These are phyloP conservation scores for Fagopyrum homotropicum DNA, from an alignment of 148 eudicot species.

Conservation along the genomic window DNA sequence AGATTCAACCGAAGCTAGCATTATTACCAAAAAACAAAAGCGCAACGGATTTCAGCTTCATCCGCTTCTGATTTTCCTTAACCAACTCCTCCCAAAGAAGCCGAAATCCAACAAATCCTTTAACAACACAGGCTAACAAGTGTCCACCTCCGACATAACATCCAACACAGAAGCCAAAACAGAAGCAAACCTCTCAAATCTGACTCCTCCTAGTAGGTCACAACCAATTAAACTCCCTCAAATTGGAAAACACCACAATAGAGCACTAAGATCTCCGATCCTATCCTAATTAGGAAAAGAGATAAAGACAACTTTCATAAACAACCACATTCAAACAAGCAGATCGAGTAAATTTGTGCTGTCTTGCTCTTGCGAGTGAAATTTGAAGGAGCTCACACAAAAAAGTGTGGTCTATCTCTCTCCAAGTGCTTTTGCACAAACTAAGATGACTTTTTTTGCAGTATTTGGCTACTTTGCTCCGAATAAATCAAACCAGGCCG, in stretches of 20 bases:
- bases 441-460: background rate
- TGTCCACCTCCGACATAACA: background rate
- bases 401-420: background rate
- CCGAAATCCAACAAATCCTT: background rate
- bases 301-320: background rate
- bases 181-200: conserved; percentile 2
- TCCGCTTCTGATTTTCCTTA: conserved; percentile 25
- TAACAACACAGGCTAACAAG: background rate
- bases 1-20: conserved; percentile 38
- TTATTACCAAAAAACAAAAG: conserved; percentile 27
- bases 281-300: background rate
- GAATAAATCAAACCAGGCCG: conserved; percentile 1
- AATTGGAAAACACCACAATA: background rate
- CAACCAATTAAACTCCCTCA: background rate
- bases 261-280: conserved; percentile 9
- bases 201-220: background rate
- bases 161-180: background rate
- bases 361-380: background rate
- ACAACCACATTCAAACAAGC: conserved; percentile 1
- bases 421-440: background rate
- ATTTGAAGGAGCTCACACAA: background rate
- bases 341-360: background rate
- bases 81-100: conserved; percentile 24
- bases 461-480: background rate
- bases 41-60: conserved; percentile 32